A percentile compares a stretch with the other conserved stretches of the same genome.
These are phyloP conservation scores for Pythium myriotylum DNA, from an alignment of 352 stramenopile genomes.

Conservation along the genomic window DNA sequence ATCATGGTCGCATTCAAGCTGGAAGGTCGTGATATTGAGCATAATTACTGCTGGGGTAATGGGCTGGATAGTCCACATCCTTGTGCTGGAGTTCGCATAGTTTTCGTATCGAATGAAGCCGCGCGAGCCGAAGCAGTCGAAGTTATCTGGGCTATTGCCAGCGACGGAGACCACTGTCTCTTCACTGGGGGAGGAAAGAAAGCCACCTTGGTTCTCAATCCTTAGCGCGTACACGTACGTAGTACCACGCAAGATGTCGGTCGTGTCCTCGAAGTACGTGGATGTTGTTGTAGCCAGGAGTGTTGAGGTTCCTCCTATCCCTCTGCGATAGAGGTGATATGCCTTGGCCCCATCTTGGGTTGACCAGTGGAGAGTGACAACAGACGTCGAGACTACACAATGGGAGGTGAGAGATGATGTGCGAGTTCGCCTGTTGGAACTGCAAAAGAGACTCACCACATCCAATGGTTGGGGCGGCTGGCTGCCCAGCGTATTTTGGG, in stretches of 20 bases:
- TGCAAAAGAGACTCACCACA: constrained; percentile 40
- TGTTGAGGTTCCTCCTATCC: constrained; percentile 6
- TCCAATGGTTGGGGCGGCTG: constrained; percentile 42
- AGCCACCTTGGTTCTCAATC: constrained; percentile 28
- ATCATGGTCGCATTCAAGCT: constrained; percentile 66
- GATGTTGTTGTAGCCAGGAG: constrained; percentile 32
- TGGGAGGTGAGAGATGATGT: neutral
- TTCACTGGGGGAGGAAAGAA: constrained; percentile 34
- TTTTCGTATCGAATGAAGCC: constrained; percentile 29
- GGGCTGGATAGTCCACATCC: constrained; percentile 47
- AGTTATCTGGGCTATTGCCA: constrained; percentile 8
- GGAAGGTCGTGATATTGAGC: constrained; percentile 54
- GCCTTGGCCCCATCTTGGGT: neutral
- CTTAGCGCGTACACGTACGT: constrained; percentile 50
- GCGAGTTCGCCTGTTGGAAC: too few species aligned
- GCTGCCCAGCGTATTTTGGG: constrained; percentile 33
- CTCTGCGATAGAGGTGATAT: constrained; percentile 46
- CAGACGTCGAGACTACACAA: constrained; percentile 5
- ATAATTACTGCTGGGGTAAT: constrained; percentile 23
- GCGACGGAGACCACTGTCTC: constrained; percentile 27
- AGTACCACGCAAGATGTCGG: constrained; percentile 21
- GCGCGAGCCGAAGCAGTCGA: constrained; percentile 19
- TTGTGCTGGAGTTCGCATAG: constrained; percentile 39
- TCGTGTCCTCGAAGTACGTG: constrained; percentile 43
- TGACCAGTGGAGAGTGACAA: constrained; percentile 14